Conservation (phyloP, 108 stramenopile genomes). For the Stephanodiscus triporus region DNA sequence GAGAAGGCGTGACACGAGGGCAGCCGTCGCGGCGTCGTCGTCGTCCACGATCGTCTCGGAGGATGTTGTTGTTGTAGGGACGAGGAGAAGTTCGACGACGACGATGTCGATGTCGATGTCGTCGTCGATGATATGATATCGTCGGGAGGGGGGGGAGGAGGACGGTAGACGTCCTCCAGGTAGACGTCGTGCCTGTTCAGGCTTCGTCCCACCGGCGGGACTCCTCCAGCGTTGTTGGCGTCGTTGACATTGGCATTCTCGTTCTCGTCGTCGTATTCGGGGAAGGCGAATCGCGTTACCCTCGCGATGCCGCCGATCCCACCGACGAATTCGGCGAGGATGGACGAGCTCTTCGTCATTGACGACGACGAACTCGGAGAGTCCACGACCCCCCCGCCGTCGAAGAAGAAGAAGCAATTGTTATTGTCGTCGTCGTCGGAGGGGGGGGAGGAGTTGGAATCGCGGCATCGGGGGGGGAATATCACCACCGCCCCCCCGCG, state of each 20-base stretch:
- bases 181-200: no score
- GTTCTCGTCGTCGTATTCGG: conserved; percentile 52
- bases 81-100: background rate
- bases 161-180: no score
- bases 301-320: background rate
- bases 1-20: conserved; percentile 48
- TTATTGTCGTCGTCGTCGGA: conserved; percentile 2
- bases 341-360: no score
- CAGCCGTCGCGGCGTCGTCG: no score
- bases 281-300: conserved; percentile 44
- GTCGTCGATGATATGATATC: no score
- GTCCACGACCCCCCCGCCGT: conserved; percentile 10
- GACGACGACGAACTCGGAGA: no score
- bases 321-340: conserved; percentile 20
- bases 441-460: no score
- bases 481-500: background rate
- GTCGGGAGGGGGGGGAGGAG: no score
- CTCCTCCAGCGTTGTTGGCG: background rate
- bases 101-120: no score
- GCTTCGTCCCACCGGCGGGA: background rate
- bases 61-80: background rate
- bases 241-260: conserved; percentile 4
- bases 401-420: no score
- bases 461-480: conserved; percentile 15
- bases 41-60: no score